Evolutionary conservation across 2,329 filamentous ascomycete species (phyloP).

Genomic region (Calonectria pseudoreteaudii): DNA sequence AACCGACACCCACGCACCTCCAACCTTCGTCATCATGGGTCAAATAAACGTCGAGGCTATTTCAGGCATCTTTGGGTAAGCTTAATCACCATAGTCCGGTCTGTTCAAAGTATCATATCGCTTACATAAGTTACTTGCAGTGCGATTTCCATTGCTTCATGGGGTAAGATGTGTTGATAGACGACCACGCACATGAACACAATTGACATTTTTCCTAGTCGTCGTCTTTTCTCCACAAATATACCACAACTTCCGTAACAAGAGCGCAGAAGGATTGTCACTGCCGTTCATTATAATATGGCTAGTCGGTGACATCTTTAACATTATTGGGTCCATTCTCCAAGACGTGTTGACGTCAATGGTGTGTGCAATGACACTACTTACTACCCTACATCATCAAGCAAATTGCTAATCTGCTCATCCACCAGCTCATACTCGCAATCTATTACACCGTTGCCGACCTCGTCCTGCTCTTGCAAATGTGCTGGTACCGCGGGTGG

Average conservation of each 20-base stretch:
- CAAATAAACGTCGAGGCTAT: slow-evolving; percentile 88
- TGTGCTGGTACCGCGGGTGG: slow-evolving; percentile 96
- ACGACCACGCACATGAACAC: not conserved
- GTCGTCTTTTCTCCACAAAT: slow-evolving; percentile 98
- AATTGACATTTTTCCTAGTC: slow-evolving; percentile 59
- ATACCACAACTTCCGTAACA: slow-evolving; percentile 89
- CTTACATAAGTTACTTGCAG: slow-evolving; percentile 55
- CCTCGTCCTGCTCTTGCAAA: slow-evolving; percentile 87
- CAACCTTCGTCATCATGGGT: slow-evolving; percentile 63
- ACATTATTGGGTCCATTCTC: slow-evolving; percentile 88
- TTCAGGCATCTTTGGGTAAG: slow-evolving; percentile 89
- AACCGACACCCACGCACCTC: not conserved
- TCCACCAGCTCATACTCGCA: slow-evolving; percentile 79
- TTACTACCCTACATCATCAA: not conserved
- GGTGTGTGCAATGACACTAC: slow-evolving; percentile 60
- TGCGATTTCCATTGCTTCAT: slow-evolving; percentile 96
- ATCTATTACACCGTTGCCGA: slow-evolving; percentile 95
- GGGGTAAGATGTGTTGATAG: slow-evolving; percentile 60
- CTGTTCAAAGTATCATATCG: not conserved
- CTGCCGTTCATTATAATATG: slow-evolving; percentile 94
- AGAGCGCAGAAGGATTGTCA: slow-evolving; percentile 88
- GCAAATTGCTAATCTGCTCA: slow-evolving; percentile 18
- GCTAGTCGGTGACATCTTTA: slow-evolving; percentile 95
- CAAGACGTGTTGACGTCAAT: slow-evolving; percentile 95
- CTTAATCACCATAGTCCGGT: not conserved